Base-by-base conservation (phyloP, 371 early-diverging fungal genomes). In the Mucor lusitanicus region DNA sequence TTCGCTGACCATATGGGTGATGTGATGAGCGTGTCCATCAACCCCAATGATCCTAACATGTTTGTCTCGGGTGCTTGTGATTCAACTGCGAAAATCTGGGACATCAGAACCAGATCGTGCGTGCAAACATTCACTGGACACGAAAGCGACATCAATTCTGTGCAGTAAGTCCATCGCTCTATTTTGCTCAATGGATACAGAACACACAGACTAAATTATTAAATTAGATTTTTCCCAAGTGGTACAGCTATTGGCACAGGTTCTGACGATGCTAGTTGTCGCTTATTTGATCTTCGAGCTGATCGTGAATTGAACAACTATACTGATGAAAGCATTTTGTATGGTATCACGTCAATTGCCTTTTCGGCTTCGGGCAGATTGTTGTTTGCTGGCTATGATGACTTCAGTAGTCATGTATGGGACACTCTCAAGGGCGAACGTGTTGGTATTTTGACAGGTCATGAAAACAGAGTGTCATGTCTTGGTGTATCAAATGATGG, bases 31-130 rank as follows among this genome's bases (percentile, higher is more conserved):
- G 68, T 76, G 12, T 75, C 68, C 17, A 66, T 88, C 82, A 73
- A 81, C 91, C 66, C 94, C 89, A 65, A 80, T 3, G 93, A 95
- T 79, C 93, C 95, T 66, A 94, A 95, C 77, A 85, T 95, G 32
- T 98, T 98, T 83, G 97, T 98, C 2, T 94, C 97, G 7, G 99
- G 94, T 71, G 98, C 97, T 39, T 98, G 99, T 77, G 99, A 98
- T 78, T 91, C 97, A 23, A 95, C 97, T 4, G 94, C 98, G n/a
- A 97, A 97, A 77, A 91, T 98, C 12, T 98, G 99, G 99, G 99
- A 98, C 76, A 95, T 98, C 57, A 86, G 99, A 70, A 90, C 92
- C 4, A 94, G 92, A 50, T 89, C 91, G 33, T 98, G 97, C 71
- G 97, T 97, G 27, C 98, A 97, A 74, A 97, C 97, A 6, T 98